phyloP scores from a whole-genome alignment of 2,329 filamentous ascomycete species.

The Verticillium dahliae region DNA sequence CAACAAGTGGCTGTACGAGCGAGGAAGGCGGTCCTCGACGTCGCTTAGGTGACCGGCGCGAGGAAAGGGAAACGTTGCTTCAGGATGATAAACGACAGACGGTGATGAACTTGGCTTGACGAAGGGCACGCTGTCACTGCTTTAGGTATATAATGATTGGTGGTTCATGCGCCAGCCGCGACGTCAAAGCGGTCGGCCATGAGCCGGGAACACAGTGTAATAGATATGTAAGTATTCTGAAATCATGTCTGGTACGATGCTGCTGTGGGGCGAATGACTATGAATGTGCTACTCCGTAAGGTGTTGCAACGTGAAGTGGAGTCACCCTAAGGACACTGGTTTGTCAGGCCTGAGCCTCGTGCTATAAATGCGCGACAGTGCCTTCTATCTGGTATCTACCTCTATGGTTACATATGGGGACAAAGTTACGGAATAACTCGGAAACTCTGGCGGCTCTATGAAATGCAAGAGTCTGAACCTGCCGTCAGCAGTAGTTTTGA shows the following conservation, averaged over 20 bases:
- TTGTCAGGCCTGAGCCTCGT: no score
- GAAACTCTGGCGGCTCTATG: not conserved
- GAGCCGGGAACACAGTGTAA: not conserved
- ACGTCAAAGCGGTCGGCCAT: not conserved
- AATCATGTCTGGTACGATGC: not conserved
- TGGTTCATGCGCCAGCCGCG: not conserved
- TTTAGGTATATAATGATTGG: not conserved
- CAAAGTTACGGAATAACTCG: not conserved
- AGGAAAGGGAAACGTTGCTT: not conserved
- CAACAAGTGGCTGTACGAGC: conserved; percentile 93
- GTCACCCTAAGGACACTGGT: not conserved
- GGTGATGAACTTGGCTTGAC: not conserved
- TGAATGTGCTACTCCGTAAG: not conserved
- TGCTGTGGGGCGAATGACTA: not conserved
- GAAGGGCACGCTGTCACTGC: not conserved
- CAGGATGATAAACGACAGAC: not conserved
- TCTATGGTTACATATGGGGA: no score
- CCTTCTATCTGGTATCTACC: no score
- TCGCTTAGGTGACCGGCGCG: not conserved
- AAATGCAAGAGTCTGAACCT: conserved; percentile 1
- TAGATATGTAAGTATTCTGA: not conserved
- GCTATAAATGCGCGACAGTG: no score
- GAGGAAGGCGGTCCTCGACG: conserved; percentile 51
- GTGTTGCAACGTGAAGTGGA: not conserved
- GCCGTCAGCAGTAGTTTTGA: conserved; percentile 4